Percentiles rank a stretch among this genome's conserved stretches.
These are phyloP conservation scores for Macrolepiota fuliginosa DNA, from an alignment of 768 basidiomycete genomes.

Conservation along the genomic window DNA sequence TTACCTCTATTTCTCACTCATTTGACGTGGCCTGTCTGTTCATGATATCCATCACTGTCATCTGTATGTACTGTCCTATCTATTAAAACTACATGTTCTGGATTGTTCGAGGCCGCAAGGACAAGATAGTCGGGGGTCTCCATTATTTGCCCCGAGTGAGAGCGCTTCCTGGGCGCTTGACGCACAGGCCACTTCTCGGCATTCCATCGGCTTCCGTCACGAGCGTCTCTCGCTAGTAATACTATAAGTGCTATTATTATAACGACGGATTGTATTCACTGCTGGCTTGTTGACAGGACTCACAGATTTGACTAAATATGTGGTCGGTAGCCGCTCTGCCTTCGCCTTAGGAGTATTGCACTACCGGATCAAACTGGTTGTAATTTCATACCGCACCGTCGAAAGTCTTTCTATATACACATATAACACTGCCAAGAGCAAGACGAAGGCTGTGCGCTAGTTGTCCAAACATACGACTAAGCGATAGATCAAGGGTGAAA, in stretches of 20 bases:
- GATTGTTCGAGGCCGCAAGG: background rate
- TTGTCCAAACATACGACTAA: background rate
- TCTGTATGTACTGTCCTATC: background rate
- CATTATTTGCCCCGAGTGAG: background rate
- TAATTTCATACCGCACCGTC: too few species aligned
- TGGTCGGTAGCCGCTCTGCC: too few species aligned
- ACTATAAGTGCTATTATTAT: background rate
- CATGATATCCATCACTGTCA: background rate
- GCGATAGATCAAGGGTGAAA: background rate
- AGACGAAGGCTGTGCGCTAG: background rate
- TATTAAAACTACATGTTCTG: too few species aligned
- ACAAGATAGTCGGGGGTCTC: background rate
- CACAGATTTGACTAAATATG: too few species aligned
- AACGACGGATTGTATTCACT: background rate
- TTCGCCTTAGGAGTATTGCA: too few species aligned
- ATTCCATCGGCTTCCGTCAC: background rate
- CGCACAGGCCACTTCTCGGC: background rate
- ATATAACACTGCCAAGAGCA: too few species aligned
- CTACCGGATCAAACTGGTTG: too few species aligned
- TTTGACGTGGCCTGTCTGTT: too few species aligned
- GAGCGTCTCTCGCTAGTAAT: background rate
- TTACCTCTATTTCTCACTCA: background rate
- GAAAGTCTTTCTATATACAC: too few species aligned
- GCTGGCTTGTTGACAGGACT: background rate
- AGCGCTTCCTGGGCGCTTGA: background rate